Percentiles rank a stretch among this genome's conserved stretches.
Conservation (phyloP, 441 rosid species). For the Pelargonium exstipulatum region DNA sequence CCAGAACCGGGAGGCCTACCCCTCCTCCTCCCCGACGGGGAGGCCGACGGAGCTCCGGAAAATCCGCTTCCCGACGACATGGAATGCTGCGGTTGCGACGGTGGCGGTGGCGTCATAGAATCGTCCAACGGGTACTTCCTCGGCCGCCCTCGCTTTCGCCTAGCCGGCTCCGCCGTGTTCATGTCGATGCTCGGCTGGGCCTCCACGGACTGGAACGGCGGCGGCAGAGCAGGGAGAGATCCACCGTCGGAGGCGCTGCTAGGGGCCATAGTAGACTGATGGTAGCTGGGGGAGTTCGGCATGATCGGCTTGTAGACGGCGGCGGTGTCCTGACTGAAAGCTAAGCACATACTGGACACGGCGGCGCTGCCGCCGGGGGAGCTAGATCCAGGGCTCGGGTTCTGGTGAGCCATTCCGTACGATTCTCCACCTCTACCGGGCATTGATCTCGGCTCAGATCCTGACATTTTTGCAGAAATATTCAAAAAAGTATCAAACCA, state of each 20-base stretch:
- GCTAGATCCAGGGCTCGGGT: not conserved
- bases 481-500: not conserved
- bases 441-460: not conserved
- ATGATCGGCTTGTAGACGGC: constrained; percentile 28
- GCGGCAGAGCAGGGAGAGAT: not conserved
- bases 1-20: constrained; percentile 36
- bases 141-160: constrained; percentile 36
- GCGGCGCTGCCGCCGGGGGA: constrained; percentile 1
- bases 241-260: not conserved
- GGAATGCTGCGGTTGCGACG: constrained; percentile 3
- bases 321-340: constrained; percentile 21
- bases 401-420: constrained; percentile 4
- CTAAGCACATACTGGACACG: constrained; percentile 21
- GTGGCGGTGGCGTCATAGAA: constrained; percentile 8
- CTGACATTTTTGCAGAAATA: not conserved
- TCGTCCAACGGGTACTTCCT: constrained; percentile 29
- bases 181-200: not conserved
- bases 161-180: constrained; percentile 18
- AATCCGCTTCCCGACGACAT: not conserved
- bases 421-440: not conserved
- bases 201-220: too few species aligned
- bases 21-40: constrained; percentile 12
- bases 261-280: not conserved
- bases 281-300: constrained; percentile 14
- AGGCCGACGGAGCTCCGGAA: not conserved